Percentiles rank a stretch among this genome's conserved stretches.
phyloP scores from a whole-genome alignment of 2,329 filamentous ascomycete species.

The Nothophaeocryptopus gaeumannii region DNA sequence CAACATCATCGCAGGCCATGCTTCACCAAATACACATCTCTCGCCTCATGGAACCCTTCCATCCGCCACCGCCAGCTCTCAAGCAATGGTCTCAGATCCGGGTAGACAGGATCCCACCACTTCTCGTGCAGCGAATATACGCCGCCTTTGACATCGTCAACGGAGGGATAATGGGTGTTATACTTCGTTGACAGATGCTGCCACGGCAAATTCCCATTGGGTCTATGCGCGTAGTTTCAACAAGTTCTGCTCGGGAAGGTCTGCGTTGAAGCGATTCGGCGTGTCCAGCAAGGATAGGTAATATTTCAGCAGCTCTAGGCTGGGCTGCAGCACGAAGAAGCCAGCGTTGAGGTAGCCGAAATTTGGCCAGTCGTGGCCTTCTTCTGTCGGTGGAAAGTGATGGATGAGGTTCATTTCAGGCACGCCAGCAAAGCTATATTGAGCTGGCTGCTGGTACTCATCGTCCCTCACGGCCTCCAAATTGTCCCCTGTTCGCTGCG shows the following conservation, averaged over 20 bases:
- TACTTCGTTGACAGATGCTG: constrained; percentile 36
- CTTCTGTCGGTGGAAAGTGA: constrained; percentile 33
- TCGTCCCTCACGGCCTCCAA: not conserved
- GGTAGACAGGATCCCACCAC: constrained; percentile 38
- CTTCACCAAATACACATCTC: constrained; percentile 21
- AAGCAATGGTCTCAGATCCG: constrained; percentile 35
- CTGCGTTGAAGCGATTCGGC: constrained; percentile 32
- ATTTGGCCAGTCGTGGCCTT: constrained; percentile 27
- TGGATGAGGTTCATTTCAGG: constrained; percentile 34
- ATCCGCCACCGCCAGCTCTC: constrained; percentile 35
- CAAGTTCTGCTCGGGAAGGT: constrained; percentile 37
- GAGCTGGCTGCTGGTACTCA: constrained; percentile 9
- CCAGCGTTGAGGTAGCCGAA: constrained; percentile 36
- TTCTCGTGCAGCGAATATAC: constrained; percentile 41
- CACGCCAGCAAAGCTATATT: constrained; percentile 35
- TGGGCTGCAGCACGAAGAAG: constrained; percentile 37
- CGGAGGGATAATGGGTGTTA: constrained; percentile 39
- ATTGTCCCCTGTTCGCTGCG: not conserved
- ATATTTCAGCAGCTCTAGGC: constrained; percentile 29
- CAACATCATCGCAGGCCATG: not conserved
- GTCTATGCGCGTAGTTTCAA: constrained; percentile 37
- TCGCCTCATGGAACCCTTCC: constrained; percentile 39
- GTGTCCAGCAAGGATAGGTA: constrained; percentile 33
- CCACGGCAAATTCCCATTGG: constrained; percentile 42
- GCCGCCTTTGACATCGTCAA: constrained; percentile 38